phyloP scores from a whole-genome alignment of 495 filamentous ascomycete species.

The Hyaloscypha finlandica region DNA sequence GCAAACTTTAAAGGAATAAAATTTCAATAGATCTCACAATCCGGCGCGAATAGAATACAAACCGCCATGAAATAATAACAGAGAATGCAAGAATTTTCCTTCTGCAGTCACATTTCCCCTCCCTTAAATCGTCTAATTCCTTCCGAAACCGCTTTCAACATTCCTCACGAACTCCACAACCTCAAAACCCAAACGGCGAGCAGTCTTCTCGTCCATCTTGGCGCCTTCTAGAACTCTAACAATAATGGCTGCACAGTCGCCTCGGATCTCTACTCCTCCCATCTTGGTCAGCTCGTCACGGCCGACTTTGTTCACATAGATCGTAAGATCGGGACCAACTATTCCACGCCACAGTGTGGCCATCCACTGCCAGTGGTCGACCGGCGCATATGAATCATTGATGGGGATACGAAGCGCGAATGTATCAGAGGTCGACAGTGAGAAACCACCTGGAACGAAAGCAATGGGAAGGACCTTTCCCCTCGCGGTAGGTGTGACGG shows the following conservation, averaged over 20 bases:
- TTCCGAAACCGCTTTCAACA: constrained; percentile 24
- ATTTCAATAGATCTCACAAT: not conserved
- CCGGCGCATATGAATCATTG: constrained; percentile 71
- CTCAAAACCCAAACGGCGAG: constrained; percentile 78
- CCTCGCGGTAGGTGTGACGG: constrained; percentile 10
- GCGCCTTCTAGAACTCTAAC: constrained; percentile 40
- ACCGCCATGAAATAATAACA: not conserved
- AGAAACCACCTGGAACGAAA: constrained; percentile 67
- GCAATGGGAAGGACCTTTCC: constrained; percentile 58
- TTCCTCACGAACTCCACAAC: constrained; percentile 74
- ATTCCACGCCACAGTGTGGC: constrained; percentile 91
- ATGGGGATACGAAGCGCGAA: constrained; percentile 75
- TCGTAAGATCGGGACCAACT: constrained; percentile 82
- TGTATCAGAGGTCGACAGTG: constrained; percentile 72
- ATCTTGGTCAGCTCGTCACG: constrained; percentile 48
- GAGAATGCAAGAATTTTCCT: not conserved
- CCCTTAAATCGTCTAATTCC: not conserved
- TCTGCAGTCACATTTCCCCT: not conserved
- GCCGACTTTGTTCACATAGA: constrained; percentile 55
- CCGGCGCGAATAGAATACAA: not conserved
- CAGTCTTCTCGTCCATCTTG: constrained; percentile 61
- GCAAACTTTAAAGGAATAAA: not conserved
- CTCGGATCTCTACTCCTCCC: constrained; percentile 29
- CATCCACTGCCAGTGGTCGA: constrained; percentile 99
- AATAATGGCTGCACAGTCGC: constrained; percentile 52